Conservation (phyloP, 2,329 filamentous ascomycete species). For the Colletotrichum aenigma region DNA sequence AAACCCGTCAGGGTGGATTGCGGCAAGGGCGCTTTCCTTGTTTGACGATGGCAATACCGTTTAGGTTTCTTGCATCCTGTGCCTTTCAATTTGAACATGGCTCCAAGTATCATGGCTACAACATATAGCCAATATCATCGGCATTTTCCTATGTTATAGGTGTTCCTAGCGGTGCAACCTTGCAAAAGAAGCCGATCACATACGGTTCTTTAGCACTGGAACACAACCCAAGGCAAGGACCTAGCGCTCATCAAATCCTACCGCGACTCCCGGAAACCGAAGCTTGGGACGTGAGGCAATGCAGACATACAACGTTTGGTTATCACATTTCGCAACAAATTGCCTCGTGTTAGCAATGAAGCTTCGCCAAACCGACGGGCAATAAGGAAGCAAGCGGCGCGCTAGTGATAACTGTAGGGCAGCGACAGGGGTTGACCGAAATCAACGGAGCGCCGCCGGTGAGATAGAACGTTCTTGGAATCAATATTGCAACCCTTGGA, state of each 20-base stretch:
- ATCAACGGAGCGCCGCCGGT: not conserved
- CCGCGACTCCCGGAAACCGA: not conserved
- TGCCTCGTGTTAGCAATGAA: not conserved
- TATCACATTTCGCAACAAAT: not conserved
- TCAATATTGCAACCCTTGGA: conserved; percentile 15
- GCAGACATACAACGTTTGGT: not conserved
- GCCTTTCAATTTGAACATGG: not conserved
- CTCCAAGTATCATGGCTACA: not conserved
- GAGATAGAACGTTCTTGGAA: conserved; percentile 19
- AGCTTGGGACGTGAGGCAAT: not conserved
- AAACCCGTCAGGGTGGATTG: not conserved
- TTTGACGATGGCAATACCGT: not conserved
- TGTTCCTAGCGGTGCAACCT: not conserved
- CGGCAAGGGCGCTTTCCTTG: not conserved
- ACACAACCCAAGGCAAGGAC: not conserved
- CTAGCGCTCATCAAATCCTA: not conserved
- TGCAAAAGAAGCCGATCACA: conserved; percentile 6
- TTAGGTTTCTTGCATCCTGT: not conserved
- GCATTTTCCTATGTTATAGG: not conserved
- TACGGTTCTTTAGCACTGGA: not conserved
- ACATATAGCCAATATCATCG: not conserved
- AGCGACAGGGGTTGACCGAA: not conserved
- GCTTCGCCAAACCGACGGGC: not conserved
- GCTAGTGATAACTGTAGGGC: not conserved
- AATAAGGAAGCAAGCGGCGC: not conserved